Base-by-base conservation (phyloP, 2,329 filamentous ascomycete species). In the Lasiodiplodia sp. region DNA sequence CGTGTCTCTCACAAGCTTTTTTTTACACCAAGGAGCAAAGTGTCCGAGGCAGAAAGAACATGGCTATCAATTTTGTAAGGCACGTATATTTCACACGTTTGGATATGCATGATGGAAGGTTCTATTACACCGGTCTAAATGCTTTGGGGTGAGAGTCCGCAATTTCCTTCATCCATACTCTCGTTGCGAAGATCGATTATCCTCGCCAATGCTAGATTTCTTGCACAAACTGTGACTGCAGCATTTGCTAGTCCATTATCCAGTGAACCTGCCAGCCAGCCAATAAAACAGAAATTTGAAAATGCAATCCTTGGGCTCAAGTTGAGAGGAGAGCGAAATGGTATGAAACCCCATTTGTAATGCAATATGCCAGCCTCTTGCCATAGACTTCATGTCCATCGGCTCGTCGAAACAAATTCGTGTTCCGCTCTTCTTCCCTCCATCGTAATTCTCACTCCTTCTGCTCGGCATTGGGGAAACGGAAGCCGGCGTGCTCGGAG, bases 401-500 rank as follows among this genome's bases (percentile, higher is more conserved):
- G 4, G 21, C 51, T 28, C 51, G 5, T 12, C 23, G 23, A 12
- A 23, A 23, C 23, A 28, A 52, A 53, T 25, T n/a, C 44, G 4
- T 21, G 44, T n/a, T 11, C 44, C 44, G 31, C n/a, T 14, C 21
- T 12, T 25, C 31, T 12, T 12, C 18, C 34, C n/a, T 6, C 14
- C 37, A n/a, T 38, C 55, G 12, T 21, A 6, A 31, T 23, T 21
- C 2, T 52, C 52, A 60, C 65, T 47, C 37, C 28, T 21, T 56
- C 55, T 52, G 10, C 28, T 38, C 16, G 3, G 25, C 25, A 1
- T 40, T 21, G 37, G 60, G 53, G 28, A 49, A 40, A 21, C 68
- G 73, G 83, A 94, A 97, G 16, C 92, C 92, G 68, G 90, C 89
- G 80, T 97, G 94, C 78, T 97, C 93, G 53, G 89, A 88, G 82